Evolutionary conservation across 1,139 yeast genomes (phyloP).

Genomic region (Nadsonia commutata): DNA sequence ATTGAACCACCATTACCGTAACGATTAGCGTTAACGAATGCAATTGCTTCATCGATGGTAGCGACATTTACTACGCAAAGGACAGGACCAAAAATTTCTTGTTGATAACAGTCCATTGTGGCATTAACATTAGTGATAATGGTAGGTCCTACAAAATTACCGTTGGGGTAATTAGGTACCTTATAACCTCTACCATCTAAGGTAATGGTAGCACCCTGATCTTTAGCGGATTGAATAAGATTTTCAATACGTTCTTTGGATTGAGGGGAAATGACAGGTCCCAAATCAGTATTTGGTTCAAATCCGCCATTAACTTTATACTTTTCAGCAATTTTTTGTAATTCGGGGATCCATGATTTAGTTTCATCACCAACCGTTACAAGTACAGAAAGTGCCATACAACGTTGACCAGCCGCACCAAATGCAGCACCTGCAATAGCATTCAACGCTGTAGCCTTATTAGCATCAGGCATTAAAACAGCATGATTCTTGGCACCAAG

Average conservation of each 20-base stretch:
- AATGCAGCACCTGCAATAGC: constrained; percentile 67
- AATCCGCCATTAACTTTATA: constrained; percentile 57
- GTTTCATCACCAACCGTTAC: constrained; percentile 57
- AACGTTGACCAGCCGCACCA: constrained; percentile 78
- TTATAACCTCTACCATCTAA: constrained; percentile 50
- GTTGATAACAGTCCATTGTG: constrained; percentile 58
- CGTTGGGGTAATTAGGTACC: constrained; percentile 42
- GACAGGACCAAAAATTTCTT: constrained; percentile 70
- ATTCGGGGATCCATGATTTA: constrained; percentile 48
- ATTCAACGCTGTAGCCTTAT: constrained; percentile 48
- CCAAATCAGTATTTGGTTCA: constrained; percentile 45
- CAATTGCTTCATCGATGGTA: constrained; percentile 60
- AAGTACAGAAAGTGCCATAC: constrained; percentile 68
- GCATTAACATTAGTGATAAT: constrained; percentile 48
- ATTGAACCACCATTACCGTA: constrained; percentile 67
- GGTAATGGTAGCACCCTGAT: constrained; percentile 39
- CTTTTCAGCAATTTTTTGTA: constrained; percentile 42
- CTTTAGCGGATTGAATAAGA: constrained; percentile 41
- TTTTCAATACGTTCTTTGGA: constrained; percentile 39
- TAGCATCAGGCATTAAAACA: constrained; percentile 60
- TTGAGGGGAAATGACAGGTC: constrained; percentile 56
- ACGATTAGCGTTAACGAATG: constrained; percentile 44
- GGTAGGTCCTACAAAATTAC: constrained; percentile 67
- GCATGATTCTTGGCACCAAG: constrained; percentile 71
- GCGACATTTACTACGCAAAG: constrained; percentile 48